Evolutionary conservation across 1,139 yeast genomes (phyloP), one percentile per base, ranked within the genome.

Genomic region (Suhomyces chickasaworum): DNA sequence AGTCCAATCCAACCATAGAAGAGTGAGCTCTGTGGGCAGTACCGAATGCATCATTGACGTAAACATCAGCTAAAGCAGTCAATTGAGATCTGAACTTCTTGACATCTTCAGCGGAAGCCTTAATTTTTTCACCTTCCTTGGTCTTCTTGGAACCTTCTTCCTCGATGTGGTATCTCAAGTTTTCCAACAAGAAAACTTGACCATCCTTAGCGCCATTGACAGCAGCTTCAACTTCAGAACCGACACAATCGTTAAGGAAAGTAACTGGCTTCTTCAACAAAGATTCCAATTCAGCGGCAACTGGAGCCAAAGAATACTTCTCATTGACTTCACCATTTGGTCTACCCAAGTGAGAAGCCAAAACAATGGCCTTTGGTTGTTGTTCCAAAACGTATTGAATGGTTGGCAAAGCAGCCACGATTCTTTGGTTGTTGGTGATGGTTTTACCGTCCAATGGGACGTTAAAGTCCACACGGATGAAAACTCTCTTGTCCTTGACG

Each of bases 1-100:
- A 81, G 61, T 91, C 89, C 59, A 91, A 77, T 63, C 98, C 98
- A 64, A 93, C 98, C 89, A 93, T 90, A 41, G 98, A 91, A 44
- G 97, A 89, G 79, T 91, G 98, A 54, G 98, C 98, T 80, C 98
- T 89, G 85, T 91, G 98, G 47, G 97, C 96, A 56, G 98, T 93
- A 68, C 98, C 98, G 64, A 91, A 91, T 50, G 98, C 98, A 70
- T 91, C 98, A 73, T 91, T 91, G 69, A 91, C 84, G 77, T 91
- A 91, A 57, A 91, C 96, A 64, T 91, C 98, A 57, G 97, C 97
- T 64, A 91, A 80, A 49, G 87, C 73, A 62, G 96, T 87, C 75
- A 91, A 83, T 65, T 86, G 84, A 61, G 79, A 65, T 81, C 98
- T 88, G 86, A 91, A 91, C 64, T 77, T 81, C 68, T 79, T 83